Base-by-base conservation (phyloP, 1,284 basidiomycete species). In the Phellopilus nigrolimitatus region DNA sequence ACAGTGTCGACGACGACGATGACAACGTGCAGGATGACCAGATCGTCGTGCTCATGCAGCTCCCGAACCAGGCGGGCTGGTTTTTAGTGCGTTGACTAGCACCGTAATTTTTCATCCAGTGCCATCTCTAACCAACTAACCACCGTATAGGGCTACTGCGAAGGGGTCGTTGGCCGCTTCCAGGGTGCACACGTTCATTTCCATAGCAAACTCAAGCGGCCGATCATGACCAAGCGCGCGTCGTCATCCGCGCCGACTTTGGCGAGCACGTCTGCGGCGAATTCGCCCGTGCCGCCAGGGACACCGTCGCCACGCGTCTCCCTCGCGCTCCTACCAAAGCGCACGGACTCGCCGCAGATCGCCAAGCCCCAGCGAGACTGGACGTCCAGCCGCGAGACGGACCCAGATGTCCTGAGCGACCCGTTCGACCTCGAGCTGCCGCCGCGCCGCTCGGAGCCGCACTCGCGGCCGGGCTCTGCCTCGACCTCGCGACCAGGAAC, bases 91-190 rank as follows among this genome's bases (percentile, higher is more conserved):
- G 80, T 76, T 4, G 8, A 10, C 31, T 9, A 33, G 31, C n/a
- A n/a, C n/a, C n/a, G n/a, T n/a, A n/a, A n/a, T 38, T 30, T 10
- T 21, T 39, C 4, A 10, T 40, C 37, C 31, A 25, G 47, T 21
- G 24, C 43, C 8, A 34, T 5, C 22, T 44, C 22, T 50, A 2
- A 48, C 19, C 9, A 13, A 21, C 21, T 27, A 28, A 41, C 19
- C 36, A 27, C 17, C 46, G 44, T 51, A 7, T 57, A 88, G 76
- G 89, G 89, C 0, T 87, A 86, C 60, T 97, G 94, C 64, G 93
- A 97, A 69, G 92, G 89, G 46, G 90, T 95, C 41, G 85, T 95
- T 2, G 93, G 93, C 12, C 79, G 83, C 37, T 94, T 95, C 64
- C 72, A 76, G 28, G 81, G 78, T 2, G 62, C 68, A 10, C 72